Evolutionary conservation across 495 filamentous ascomycete genomes (phyloP).

Genomic region (Lindgomyces ingoldianus): DNA sequence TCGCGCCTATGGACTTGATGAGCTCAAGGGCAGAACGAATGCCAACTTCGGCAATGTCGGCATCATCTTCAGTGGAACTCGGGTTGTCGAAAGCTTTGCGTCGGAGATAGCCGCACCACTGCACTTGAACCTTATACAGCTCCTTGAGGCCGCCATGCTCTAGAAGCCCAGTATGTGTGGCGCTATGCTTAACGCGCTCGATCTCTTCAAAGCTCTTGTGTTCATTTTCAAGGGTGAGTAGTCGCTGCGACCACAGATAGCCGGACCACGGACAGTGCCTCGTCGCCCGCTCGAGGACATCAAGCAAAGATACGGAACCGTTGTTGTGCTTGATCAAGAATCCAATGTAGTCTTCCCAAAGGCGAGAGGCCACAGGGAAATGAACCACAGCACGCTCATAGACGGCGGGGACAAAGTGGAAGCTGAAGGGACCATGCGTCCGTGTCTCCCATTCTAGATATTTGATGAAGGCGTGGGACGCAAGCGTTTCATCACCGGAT

Average conservation of each 20-base stretch:
- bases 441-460: conserved; percentile 84
- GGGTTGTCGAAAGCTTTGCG: conserved; percentile 71
- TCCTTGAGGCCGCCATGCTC: conserved; percentile 76
- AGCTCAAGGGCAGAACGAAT: conserved; percentile 81
- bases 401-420: conserved; percentile 68
- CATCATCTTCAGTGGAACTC: conserved; percentile 75
- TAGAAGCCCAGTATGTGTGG: conserved; percentile 78
- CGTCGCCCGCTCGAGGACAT: conserved; percentile 71
- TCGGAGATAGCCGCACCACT: conserved; percentile 91
- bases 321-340: conserved; percentile 61
- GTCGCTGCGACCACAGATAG: conserved; percentile 82
- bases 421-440: conserved; percentile 53
- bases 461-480: conserved; percentile 63
- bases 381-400: conserved; percentile 73
- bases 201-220: conserved; percentile 74
- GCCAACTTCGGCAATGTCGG: conserved; percentile 89
- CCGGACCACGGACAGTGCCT: conserved; percentile 92
- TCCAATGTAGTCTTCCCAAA: conserved; percentile 82
- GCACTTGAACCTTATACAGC: conserved; percentile 81
- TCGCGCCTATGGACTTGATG: conserved; percentile 73
- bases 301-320: conserved; percentile 35
- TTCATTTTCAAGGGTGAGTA: conserved; percentile 77
- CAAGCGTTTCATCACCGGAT: conserved; percentile 57
- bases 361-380: conserved; percentile 66
- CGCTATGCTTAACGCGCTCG: conserved; percentile 85